Evolutionary conservation across 371 early-diverging fungal species (phyloP).

Genomic region (Dinochytrium kinnereticum): DNA sequence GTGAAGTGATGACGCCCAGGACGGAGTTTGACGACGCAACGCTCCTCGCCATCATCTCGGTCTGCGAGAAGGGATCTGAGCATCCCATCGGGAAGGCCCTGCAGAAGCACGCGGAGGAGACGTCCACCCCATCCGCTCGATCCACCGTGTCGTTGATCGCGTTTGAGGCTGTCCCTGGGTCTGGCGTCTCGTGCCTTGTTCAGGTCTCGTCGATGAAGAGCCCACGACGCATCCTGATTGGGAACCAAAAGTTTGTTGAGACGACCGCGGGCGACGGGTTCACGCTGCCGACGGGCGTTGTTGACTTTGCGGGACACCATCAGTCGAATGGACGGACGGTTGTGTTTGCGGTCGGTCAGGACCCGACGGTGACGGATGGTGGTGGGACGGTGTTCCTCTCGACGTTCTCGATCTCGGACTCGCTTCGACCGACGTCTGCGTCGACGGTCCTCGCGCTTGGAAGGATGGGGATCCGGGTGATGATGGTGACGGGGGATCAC

Average conservation of each 20-base stretch:
- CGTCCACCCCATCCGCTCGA: constrained; percentile 25
- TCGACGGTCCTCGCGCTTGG: constrained; percentile 72
- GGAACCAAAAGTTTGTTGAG: constrained; percentile 72
- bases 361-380: no score
- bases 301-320: constrained; percentile 11
- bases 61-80: constrained; percentile 84
- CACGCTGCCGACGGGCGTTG: not conserved
- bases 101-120: constrained; percentile 60
- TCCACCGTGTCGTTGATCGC: constrained; percentile 26
- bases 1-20: no score
- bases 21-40: no score
- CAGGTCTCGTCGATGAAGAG: not conserved
- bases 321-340: constrained; percentile 79
- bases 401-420: constrained; percentile 84
- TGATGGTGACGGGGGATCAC: constrained; percentile 96
- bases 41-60: constrained; percentile 67
- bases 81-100: constrained; percentile 89
- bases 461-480: constrained; percentile 73
- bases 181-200: constrained; percentile 65
- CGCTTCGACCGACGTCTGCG: constrained; percentile 78
- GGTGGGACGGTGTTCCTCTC: constrained; percentile 58
- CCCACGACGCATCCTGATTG: constrained; percentile 73
- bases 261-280: constrained; percentile 44
- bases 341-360: constrained; percentile 74
- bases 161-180: constrained; percentile 78